phyloP scores from a whole-genome alignment of 75 land plant genomes.

The Selaginella moellendorffii region DNA sequence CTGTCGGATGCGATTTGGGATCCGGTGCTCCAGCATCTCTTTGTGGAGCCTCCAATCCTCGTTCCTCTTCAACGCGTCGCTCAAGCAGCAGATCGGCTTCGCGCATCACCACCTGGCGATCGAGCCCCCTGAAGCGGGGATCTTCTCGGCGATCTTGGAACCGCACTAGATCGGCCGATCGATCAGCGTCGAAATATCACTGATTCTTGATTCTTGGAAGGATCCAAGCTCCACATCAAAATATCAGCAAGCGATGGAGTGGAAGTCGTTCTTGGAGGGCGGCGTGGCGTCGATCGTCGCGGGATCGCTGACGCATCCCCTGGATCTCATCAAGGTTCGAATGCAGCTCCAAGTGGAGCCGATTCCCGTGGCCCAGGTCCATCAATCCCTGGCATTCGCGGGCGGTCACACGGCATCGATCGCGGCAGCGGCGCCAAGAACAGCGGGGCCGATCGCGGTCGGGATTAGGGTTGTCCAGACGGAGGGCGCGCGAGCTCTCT shows the following conservation, averaged over 20 bases:
- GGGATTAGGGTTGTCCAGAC: slow-evolving; percentile 40
- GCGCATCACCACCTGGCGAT: background rate
- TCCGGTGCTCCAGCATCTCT: background rate
- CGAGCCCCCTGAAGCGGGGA: background rate
- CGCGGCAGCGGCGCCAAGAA: background rate
- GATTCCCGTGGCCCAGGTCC: slow-evolving; percentile 9
- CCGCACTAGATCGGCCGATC: no score
- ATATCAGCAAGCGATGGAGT: slow-evolving; percentile 34
- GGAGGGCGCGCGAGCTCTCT: slow-evolving; percentile 49
- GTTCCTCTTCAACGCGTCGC: background rate
- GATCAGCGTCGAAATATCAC: no score
- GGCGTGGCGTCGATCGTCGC: slow-evolving; percentile 75
- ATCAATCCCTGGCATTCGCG: slow-evolving; percentile 11
- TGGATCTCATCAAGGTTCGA: slow-evolving; percentile 80
- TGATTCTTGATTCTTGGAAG: no score
- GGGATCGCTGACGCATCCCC: slow-evolving; percentile 67
- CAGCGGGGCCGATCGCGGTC: slow-evolving; percentile 32
- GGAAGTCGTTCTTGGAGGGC: slow-evolving; percentile 64
- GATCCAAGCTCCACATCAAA: no score
- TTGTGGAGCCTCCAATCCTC: background rate
- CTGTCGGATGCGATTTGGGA: background rate
- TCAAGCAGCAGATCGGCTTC: background rate
- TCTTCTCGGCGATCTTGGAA: no score
- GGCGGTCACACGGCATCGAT: slow-evolving; percentile 4
- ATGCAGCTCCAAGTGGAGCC: slow-evolving; percentile 82